Conservation (phyloP, 306 rosid genomes). For the Acacia confusa region DNA sequence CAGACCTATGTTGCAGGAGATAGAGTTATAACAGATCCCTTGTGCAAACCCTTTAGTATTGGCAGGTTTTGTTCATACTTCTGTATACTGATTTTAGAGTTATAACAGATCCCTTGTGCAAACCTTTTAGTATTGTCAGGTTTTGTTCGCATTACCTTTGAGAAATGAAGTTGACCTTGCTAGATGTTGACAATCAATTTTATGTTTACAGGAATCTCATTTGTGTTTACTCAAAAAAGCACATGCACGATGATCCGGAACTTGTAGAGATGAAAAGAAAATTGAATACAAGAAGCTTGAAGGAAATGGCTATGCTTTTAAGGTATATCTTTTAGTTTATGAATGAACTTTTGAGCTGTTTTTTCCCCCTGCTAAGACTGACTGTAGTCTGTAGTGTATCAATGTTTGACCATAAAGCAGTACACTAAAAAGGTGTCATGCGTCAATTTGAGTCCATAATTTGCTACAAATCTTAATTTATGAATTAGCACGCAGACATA, state of each 20-base stretch:
- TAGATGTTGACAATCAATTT: not conserved
- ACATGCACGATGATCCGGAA: slow-evolving; percentile 85
- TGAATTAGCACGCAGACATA: slow-evolving; percentile 18
- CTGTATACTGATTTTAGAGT: slow-evolving; percentile 19
- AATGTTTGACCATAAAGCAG: slow-evolving; percentile 12
- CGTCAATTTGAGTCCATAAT: slow-evolving; percentile 6
- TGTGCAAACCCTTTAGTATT: slow-evolving; percentile 97
- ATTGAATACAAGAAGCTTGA: slow-evolving; percentile 84
- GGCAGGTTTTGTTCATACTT: slow-evolving; percentile 72
- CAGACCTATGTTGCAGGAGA: slow-evolving; percentile 95
- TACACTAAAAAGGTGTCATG: not conserved
- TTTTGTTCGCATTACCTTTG: slow-evolving; percentile 34
- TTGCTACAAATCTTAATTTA: slow-evolving; percentile 7
- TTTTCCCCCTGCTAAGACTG: not conserved
- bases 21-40: slow-evolving; percentile 88
- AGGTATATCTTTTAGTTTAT: slow-evolving; percentile 55
- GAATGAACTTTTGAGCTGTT: slow-evolving; percentile 6
- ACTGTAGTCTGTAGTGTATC: slow-evolving; percentile 30
- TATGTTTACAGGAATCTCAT: slow-evolving; percentile 73
- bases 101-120: slow-evolving; percentile 76
- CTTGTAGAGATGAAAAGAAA: slow-evolving; percentile 83
- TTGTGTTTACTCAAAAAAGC: slow-evolving; percentile 98
- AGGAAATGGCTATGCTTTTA: slow-evolving; percentile 92
- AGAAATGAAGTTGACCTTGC: slow-evolving; percentile 17
- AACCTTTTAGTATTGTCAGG: slow-evolving; percentile 99